Evolutionary conservation across 148 eudicot genomes (phyloP).

Genomic region (Rhododendron mucronatum): DNA sequence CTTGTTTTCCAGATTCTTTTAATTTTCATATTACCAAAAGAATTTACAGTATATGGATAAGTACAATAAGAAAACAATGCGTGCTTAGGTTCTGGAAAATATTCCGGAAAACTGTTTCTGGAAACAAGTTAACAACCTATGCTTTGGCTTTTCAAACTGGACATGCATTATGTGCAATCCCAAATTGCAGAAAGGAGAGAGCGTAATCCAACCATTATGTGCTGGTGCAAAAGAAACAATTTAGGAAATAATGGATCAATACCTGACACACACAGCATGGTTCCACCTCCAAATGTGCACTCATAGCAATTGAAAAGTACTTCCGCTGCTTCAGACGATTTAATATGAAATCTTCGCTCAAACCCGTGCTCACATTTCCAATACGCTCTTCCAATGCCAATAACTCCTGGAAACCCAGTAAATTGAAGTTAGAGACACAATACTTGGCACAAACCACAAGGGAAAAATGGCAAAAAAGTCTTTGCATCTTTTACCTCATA

Average conservation of each 20-base stretch:
- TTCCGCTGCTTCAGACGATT: slow-evolving; percentile 51
- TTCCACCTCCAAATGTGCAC: slow-evolving; percentile 45
- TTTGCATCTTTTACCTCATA: slow-evolving; percentile 55
- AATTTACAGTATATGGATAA: background rate
- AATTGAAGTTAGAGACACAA: background rate
- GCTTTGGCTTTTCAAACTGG: background rate
- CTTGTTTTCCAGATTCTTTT: background rate
- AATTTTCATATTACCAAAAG: background rate
- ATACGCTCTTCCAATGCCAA: slow-evolving; percentile 90
- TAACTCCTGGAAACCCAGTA: slow-evolving; percentile 48
- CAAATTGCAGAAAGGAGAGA: background rate
- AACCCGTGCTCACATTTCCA: slow-evolving; percentile 78
- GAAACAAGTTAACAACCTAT: background rate
- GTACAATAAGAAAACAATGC: background rate
- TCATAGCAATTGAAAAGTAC: slow-evolving; percentile 31
- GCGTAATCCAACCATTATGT: background rate
- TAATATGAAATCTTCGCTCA: slow-evolving; percentile 60
- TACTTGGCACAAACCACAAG: background rate
- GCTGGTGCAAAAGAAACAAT: background rate
- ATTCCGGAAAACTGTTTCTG: background rate
- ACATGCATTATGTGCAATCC: background rate
- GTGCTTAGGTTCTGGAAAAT: background rate
- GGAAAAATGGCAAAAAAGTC: background rate
- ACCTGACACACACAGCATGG: slow-evolving; percentile 97
- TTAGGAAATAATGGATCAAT: background rate